Base-by-base conservation (phyloP, 2,329 filamentous ascomycete species). In the Pyricularia pennisetigena region DNA sequence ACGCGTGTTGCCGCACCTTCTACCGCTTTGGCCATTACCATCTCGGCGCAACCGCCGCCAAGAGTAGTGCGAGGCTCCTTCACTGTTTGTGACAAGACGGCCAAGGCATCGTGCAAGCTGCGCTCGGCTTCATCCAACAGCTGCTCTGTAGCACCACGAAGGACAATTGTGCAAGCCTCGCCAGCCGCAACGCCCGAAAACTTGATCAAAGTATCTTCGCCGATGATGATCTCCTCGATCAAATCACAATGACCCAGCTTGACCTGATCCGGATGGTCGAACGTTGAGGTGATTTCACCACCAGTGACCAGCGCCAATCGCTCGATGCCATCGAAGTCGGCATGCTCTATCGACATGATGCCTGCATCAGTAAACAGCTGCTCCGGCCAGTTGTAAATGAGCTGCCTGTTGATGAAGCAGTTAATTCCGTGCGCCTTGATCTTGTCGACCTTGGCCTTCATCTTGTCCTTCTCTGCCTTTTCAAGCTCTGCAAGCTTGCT, bases 301-400 rank as follows among this genome's bases (percentile, higher is more conserved):
- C 95, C 95, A 6, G 95, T 99, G 63, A 99, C 95, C 66, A 99
- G 85, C 10, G 95, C 94, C 74, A 99, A 81, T 62, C 95, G 88
- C 84, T 99, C 95, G 72, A 99, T 96, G 72, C 95, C 95, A 77
- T 99, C 95, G 76, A 99, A 99, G 81, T 99, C 95, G 72, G 95
- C 95, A 79, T 99, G 95, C 83, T 99, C 95, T 74, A 99, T 99
- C 30, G 93, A 97, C 85, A 97, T 92, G 80, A 99, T 98, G 71
- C 95, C 95, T 8, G 94, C 94, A 78, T 99, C 95, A 49, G 94
- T 93, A 77, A 99, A 99, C 64, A 99, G 90, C 82, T 99, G 95
- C 81, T 99, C 95, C 6, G 95, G 95, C 95, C 95, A 99, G 85
- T 99, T 99, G 86, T 99, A 99, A 82, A 99, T 99, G 71, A 99